Base-by-base conservation (phyloP, 371 early-diverging fungal species). In the Sporodiniella umbellata region DNA sequence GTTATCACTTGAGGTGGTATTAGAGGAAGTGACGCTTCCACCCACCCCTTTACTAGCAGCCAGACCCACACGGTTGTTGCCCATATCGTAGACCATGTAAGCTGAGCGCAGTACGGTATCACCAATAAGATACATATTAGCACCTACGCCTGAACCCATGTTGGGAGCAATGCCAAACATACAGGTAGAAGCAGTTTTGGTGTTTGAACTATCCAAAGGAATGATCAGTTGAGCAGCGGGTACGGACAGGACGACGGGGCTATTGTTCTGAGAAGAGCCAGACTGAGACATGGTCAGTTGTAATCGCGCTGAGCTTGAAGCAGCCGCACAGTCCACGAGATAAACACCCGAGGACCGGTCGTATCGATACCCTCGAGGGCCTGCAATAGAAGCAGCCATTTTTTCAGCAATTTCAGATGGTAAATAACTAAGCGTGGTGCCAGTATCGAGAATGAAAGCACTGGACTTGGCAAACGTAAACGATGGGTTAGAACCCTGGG, bases 41-140 rank as follows among this genome's bases (percentile, higher is more conserved):
- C 60, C 62, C 0, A 64, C 64, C 25, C 64, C 54, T 15, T 64
- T 70, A 2, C 65, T 69, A 24, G 71, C 60, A n/a, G 74, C 77
- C 26, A 77, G 48, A 37, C 73, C 77, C 14, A 77, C 53, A 18
- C 70, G 66, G 7, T 76, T 65, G 30, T 64, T 52, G 1, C 70
- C 72, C 58, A 76, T 66, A 44, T 76, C 76, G 53, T 68, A 76
- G 1, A 72, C 72, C 44, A 72, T 60, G 24, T 76, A 76, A 12
- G 72, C 64, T 21, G 72, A 68, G 4, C 76, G 60, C 10, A 76
- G 61, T 11, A 72, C 59, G 2, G 76, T 68, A 42, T 76, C 76
- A 49, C 76, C 76, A 18, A 76, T 48, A 1, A 76, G 52, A 30
- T 70, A 70, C 66, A 72, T 60, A 17, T 68, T 64, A 18, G 60